phyloP scores from a whole-genome alignment of 1,284 basidiomycete genomes.

The Ceratobasidium sp. region DNA sequence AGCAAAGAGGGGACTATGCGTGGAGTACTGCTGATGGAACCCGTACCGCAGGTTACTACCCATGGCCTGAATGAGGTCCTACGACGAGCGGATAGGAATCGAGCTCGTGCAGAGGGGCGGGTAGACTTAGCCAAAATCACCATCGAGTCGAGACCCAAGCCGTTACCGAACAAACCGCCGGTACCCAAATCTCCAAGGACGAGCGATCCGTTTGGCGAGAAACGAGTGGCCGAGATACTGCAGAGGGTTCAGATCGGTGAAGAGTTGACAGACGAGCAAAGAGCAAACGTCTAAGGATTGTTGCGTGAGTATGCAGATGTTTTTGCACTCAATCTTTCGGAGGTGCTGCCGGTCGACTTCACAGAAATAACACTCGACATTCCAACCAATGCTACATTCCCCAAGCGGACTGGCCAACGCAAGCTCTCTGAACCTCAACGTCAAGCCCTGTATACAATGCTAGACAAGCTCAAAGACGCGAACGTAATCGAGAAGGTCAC shows the following conservation, averaged over 20 bases:
- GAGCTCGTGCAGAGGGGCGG: not conserved
- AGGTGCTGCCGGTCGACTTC: constrained; percentile 45
- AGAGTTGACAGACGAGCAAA: constrained; percentile 43
- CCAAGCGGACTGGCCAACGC: constrained; percentile 34
- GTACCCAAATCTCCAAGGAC: not conserved
- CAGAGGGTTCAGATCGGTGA: constrained; percentile 42
- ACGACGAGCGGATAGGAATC: not conserved
- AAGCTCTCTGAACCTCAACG: constrained; percentile 43
- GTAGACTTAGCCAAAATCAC: too few relatives aligned
- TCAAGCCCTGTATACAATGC: constrained; percentile 18
- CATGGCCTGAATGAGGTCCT: too few relatives aligned
- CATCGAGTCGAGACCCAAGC: not conserved
- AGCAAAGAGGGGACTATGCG: too few relatives aligned
- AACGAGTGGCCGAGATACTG: constrained; percentile 42
- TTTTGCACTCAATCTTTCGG: constrained; percentile 44
- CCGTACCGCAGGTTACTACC: too few relatives aligned
- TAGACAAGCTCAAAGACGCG: constrained; percentile 45
- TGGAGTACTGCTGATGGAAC: too few relatives aligned
- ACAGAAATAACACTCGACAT: constrained; percentile 45
- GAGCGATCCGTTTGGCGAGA: constrained; percentile 14
- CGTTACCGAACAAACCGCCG: not conserved
- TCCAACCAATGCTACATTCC: constrained; percentile 18
- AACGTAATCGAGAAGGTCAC: constrained; percentile 39
- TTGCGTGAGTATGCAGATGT: constrained; percentile 44
- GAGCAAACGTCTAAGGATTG: constrained; percentile 20